Evolutionary conservation across 192 early-diverging fungal genomes (phyloP), one percentile per base, ranked within the genome.

Genomic region (Ambispora gerdemannii): DNA sequence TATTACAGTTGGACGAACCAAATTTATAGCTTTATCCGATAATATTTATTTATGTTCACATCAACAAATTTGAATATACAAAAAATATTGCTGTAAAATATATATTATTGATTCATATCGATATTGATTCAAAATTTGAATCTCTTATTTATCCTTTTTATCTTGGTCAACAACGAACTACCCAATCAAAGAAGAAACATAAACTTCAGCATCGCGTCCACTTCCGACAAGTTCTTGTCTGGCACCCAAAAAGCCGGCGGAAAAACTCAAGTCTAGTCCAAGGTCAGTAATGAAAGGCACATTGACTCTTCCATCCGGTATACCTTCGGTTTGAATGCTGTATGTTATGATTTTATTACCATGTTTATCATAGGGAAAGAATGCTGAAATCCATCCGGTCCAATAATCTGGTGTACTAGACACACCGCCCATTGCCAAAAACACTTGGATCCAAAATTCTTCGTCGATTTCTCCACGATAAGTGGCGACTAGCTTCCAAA

Each of bases 101-200:
- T n/a, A n/a, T n/a, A n/a, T n/a, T n/a, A n/a, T n/a, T n/a, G n/a
- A n/a, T n/a, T n/a, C n/a, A n/a, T n/a, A n/a, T n/a, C n/a, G n/a
- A n/a, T n/a, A n/a, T n/a, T n/a, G n/a, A n/a, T n/a, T n/a, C n/a
- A n/a, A n/a, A n/a, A n/a, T n/a, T n/a, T n/a, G n/a, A n/a, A n/a
- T n/a, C n/a, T n/a, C n/a, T n/a, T n/a, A n/a, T n/a, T n/a, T n/a
- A n/a, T n/a, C n/a, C n/a, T n/a, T n/a, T n/a, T n/a, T n/a, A n/a
- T n/a, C n/a, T n/a, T n/a, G n/a, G n/a, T n/a, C n/a, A n/a, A n/a
- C n/a, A n/a, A n/a, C n/a, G n/a, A n/a, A n/a, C 65, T 50, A 67
- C 32, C 65, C 65, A 67, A 67, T 67, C 50, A 67, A 43, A 51
- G 65, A 50, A 13, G 65, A 67, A 67, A 67, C 17, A 34, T 51